Evolutionary conservation across 768 basidiomycete genomes (phyloP).

Genomic region (Strobilomyces confusus): DNA sequence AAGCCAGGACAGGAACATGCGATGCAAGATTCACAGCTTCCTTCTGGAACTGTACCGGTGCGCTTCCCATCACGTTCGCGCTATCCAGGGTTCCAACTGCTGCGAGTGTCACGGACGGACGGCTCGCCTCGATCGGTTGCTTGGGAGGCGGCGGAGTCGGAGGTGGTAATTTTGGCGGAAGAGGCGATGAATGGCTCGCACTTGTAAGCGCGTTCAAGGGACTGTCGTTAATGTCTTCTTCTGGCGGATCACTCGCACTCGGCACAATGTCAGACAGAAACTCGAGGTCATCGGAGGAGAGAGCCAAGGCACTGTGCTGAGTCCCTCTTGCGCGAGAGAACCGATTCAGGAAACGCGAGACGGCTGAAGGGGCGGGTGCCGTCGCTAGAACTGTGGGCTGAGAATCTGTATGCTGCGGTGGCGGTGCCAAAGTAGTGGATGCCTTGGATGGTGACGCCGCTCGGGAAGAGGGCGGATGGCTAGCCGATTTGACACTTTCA

Average conservation of each 20-base stretch:
- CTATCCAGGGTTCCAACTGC: neutral
- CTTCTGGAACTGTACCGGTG: neutral
- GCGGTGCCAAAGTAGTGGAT: constrained; percentile 11
- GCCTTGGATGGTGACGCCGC: constrained; percentile 17
- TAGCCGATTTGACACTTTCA: constrained; percentile 21
- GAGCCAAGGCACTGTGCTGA: constrained; percentile 54
- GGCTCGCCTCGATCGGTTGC: constrained; percentile 22
- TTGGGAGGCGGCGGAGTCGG: constrained; percentile 38
- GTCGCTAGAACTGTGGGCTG: constrained; percentile 1
- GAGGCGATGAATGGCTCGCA: constrained; percentile 39
- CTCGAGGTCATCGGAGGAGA: constrained; percentile 79
- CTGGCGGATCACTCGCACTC: constrained; percentile 41
- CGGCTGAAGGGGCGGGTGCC: constrained; percentile 53
- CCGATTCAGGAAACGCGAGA: constrained; percentile 78
- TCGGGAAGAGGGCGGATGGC: constrained; percentile 7
- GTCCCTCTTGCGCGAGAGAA: constrained; percentile 52
- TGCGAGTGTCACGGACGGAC: constrained; percentile 6
- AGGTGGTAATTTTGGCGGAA: constrained; percentile 44
- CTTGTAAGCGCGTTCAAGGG: constrained; percentile 38
- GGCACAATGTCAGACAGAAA: constrained; percentile 71
- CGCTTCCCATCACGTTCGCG: neutral
- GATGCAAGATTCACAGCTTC: constrained; percentile 1
- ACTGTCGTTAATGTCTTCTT: constrained; percentile 31
- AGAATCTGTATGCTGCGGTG: constrained; percentile 4
- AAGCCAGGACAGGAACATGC: constrained; percentile 14